Percentiles rank a stretch among this genome's conserved stretches.
These are phyloP conservation scores for Athelia sp. DNA, from an alignment of 1,284 basidiomycete species.

Conservation along the genomic window DNA sequence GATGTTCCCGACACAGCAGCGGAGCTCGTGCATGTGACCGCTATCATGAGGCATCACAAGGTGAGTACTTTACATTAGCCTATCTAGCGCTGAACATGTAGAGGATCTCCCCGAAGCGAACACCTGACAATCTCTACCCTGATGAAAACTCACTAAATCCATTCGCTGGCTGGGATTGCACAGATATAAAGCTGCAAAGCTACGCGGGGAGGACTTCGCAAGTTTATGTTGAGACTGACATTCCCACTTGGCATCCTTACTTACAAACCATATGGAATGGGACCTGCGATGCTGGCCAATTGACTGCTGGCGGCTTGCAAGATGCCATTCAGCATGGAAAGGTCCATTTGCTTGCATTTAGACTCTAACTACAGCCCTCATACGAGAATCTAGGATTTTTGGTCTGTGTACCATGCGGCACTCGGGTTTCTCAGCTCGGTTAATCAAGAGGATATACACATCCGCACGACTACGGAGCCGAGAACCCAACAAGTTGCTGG, in stretches of 20 bases:
- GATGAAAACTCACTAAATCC: slow-evolving; percentile 39
- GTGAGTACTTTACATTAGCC: slow-evolving; percentile 23
- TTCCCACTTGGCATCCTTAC: slow-evolving; percentile 42
- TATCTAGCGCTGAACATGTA: not conserved
- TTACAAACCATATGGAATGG: slow-evolving; percentile 48
- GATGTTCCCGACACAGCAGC: slow-evolving; percentile 19
- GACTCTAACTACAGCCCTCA: too few species aligned
- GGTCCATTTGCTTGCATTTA: too few species aligned
- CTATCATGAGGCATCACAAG: slow-evolving; percentile 45
- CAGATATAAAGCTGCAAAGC: slow-evolving; percentile 28
- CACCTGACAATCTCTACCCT: slow-evolving; percentile 44
- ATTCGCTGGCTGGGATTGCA: slow-evolving; percentile 35
- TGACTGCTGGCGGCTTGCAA: slow-evolving; percentile 42
- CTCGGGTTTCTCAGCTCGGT: slow-evolving; percentile 37
- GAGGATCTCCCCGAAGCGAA: slow-evolving; percentile 22
- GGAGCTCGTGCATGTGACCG: slow-evolving; percentile 34
- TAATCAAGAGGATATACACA: slow-evolving; percentile 34
- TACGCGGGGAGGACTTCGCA: slow-evolving; percentile 28
- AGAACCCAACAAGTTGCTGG: slow-evolving; percentile 49
- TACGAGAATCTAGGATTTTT: slow-evolving; percentile 52
- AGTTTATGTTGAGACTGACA: slow-evolving; percentile 35
- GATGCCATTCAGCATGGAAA: slow-evolving; percentile 45
- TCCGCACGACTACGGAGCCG: slow-evolving; percentile 41
- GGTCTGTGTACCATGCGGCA: slow-evolving; percentile 39
- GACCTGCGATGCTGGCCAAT: slow-evolving; percentile 48